Conservation (phyloP, 257 asterid species). For the Scutellaria baicalensis region DNA sequence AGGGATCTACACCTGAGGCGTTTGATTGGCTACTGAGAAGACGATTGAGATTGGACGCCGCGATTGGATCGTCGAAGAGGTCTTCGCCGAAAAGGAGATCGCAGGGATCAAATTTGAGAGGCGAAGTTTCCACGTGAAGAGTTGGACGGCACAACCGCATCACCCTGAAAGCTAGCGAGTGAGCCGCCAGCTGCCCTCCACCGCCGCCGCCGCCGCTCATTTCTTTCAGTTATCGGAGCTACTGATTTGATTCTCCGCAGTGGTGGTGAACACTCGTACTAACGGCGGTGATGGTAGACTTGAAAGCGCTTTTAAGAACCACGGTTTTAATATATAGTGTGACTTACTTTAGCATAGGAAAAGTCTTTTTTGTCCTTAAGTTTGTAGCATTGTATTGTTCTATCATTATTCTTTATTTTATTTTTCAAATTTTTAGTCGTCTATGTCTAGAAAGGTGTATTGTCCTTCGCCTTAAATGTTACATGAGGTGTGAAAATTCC, state of each 20-base stretch:
- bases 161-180: conserved; percentile 88
- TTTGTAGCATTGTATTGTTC: too few relatives aligned
- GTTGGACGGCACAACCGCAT: conserved; percentile 92
- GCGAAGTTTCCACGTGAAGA: conserved; percentile 65
- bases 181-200: conserved; percentile 54
- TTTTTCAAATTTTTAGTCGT: too few relatives aligned
- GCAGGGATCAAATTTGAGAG: conserved; percentile 78
- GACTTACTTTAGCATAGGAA: too few relatives aligned
- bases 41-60: conserved; percentile 68
- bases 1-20: conserved; percentile 29
- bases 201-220: conserved; percentile 54
- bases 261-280: not conserved
- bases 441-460: too few relatives aligned
- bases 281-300: conserved; percentile 14
- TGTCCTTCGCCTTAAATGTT: too few relatives aligned
- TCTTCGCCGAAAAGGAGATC: conserved; percentile 94
- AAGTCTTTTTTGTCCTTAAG: too few relatives aligned
- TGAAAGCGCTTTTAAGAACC: not conserved
- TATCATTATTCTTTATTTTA: too few relatives aligned
- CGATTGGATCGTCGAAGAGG: conserved; percentile 76
- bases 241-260: conserved; percentile 4
- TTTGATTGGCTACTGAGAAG: conserved; percentile 38
- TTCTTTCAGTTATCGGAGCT: conserved; percentile 10
- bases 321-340: not conserved
- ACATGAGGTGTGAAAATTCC: too few relatives aligned